Evolutionary conservation across 495 filamentous ascomycete genomes (phyloP), one percentile per base, ranked within the genome.

Genomic region (Glarea lozoyensis): DNA sequence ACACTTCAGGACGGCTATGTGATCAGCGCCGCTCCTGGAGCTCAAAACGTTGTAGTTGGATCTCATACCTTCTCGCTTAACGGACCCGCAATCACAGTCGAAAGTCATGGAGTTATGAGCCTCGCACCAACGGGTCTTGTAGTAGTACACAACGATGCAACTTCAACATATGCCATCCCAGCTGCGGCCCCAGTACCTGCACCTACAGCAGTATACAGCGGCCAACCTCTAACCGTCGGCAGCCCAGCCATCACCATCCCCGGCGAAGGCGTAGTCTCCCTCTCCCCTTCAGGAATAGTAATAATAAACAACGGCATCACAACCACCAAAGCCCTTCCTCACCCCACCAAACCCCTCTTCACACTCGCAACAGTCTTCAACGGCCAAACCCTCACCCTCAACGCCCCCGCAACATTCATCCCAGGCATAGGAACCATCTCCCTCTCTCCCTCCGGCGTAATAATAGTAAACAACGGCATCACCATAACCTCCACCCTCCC

Each of bases 281-380:
- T 43, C 11, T 19, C 25, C 6, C 22, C 40, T 6, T 18, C 25
- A 17, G 40, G 40, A 20, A 13, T 43, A 19, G 40, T 43, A 11
- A 29, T 43, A 9, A 12, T 9, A 3, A 43, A 32, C 11, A 34
- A 34, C n/a, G 27, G 40, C 4, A 6, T 34, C 17, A 16, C 17
- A 4, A 13, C 31, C 6, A 34, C 31, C n/a, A 13, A 34, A 6
- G 22, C 22, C 29, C 20, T 29, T 5, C 19, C 37, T 12, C n/a
- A n/a, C n/a, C n/a, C n/a, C n/a, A n/a, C n/a, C n/a, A n/a, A n/a
- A n/a, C n/a, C n/a, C n/a, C n/a, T n/a, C n/a, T n/a, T n/a, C n/a
- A n/a, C n/a, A n/a, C n/a, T n/a, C n/a, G n/a, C n/a, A n/a, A n/a
- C n/a, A n/a, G n/a, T n/a, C n/a, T n/a, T n/a, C n/a, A n/a, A n/a